Evolutionary conservation across 176 grass and related monocot species (phyloP), one percentile per base, ranked within the genome.

Genomic region (Panicum miliaceum): DNA sequence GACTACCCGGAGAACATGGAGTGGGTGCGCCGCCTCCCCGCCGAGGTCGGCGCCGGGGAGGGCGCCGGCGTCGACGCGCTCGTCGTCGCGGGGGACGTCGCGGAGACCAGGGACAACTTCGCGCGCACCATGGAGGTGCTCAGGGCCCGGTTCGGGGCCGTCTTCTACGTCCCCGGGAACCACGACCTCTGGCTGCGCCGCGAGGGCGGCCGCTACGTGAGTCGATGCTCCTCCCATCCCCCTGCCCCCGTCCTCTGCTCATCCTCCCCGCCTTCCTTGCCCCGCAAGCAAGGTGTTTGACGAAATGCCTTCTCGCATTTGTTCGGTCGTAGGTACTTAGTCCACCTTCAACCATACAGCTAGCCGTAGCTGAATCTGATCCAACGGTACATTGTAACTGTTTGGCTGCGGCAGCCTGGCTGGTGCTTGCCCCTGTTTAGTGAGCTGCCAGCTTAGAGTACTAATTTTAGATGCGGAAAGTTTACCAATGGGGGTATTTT

Each of bases 1-100:
- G 96, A 98, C 85, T 95, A 93, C 80, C 38, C 36, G 57, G 96
- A 95, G 80, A 98, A 98, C 85, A 98, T 98, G 96, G 91, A 90
- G n/a, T 98, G 96, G 96, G 96, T 98, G 71, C 88, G 72, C 76
- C 62, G 83, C 42, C 78, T 98, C 35, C 87, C 91, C 26, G 81
- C 71, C 23, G 80, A 73, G 79, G 80, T 43, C 45, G 75, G 75
- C 0, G 54, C 61, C n/a, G 71, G 26, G 19, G 1, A 1, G 42
- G 14, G 27, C 0, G 15, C 5, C 0, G 87, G 74, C 50, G 70
- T 85, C 12, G 87, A 95, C 83, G 91, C 94, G 81, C 89, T 98
- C 50, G 90, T 98, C 68, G 96, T 95, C 18, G 93, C 96, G 0
- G 96, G 96, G 9, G 96, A 98, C 73, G 90, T 98, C 4, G 91